Evolutionary conservation across 805 yeast species (phyloP).

Genomic region (Suhomyces canberraensis): DNA sequence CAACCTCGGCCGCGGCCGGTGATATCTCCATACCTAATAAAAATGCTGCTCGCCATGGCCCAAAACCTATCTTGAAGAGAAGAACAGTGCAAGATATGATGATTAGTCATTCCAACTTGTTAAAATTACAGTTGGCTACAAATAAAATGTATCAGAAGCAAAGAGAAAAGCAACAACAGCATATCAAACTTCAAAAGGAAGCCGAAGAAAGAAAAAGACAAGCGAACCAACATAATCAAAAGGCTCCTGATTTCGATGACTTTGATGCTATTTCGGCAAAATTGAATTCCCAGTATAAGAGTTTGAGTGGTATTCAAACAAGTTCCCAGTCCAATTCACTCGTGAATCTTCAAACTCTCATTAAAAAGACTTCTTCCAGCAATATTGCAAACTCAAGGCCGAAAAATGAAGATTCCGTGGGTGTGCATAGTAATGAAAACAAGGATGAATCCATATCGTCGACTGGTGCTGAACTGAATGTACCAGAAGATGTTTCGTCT

Average conservation of each 20-base stretch:
- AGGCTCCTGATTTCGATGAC: constrained; percentile 41
- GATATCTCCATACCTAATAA: constrained; percentile 41
- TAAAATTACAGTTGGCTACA: constrained; percentile 40
- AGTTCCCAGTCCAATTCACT: constrained; percentile 13
- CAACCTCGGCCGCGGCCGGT: constrained; percentile 43
- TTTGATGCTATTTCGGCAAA: constrained; percentile 43
- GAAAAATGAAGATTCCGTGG: not conserved
- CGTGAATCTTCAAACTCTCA: constrained; percentile 13
- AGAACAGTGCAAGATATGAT: constrained; percentile 81
- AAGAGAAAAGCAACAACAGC: constrained; percentile 22
- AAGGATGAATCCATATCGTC: not conserved
- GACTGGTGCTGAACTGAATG: not conserved
- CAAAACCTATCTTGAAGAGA: constrained; percentile 86
- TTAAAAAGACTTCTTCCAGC: constrained; percentile 5
- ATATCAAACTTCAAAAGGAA: constrained; percentile 18
- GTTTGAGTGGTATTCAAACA: constrained; percentile 4
- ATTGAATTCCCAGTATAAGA: constrained; percentile 37
- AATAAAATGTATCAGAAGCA: constrained; percentile 32
- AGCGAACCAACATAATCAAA: constrained; percentile 16
- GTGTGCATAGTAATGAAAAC: not conserved
- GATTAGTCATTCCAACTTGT: constrained; percentile 54
- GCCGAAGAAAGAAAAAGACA: constrained; percentile 3
- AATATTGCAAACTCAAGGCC: not conserved
- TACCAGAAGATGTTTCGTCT: not conserved
- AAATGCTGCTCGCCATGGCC: constrained; percentile 17